Evolutionary conservation across 2,329 filamentous ascomycete genomes (phyloP).

Genomic region (Fusarium pilosicola): DNA sequence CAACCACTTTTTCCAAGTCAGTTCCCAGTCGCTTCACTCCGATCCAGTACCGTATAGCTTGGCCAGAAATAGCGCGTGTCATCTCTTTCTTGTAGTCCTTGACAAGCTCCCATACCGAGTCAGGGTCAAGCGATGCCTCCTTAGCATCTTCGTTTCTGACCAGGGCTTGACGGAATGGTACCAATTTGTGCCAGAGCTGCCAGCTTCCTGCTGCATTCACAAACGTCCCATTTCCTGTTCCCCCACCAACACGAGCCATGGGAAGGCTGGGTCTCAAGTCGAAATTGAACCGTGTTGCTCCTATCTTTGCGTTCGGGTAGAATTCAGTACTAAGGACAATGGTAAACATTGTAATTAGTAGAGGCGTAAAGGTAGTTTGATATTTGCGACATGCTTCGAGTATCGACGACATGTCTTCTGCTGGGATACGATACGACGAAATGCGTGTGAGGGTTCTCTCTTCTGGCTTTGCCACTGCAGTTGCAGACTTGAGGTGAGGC

Average conservation of each 20-base stretch:
- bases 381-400: conserved; percentile 32
- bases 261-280: conserved; percentile 16
- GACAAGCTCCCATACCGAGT: conserved; percentile 12
- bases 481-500: background rate
- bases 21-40: conserved; percentile 6
- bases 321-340: conserved; percentile 32
- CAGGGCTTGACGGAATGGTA: background rate
- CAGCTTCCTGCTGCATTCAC: background rate
- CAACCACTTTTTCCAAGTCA: conserved; percentile 11
- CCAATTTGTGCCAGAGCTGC: background rate
- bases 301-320: conserved; percentile 39
- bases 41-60: background rate
- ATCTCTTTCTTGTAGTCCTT: conserved; percentile 3
- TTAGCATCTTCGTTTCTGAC: background rate
- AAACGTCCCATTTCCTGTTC: background rate
- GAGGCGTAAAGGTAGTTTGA: conserved; percentile 38
- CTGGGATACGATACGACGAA: conserved; percentile 13
- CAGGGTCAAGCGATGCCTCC: background rate
- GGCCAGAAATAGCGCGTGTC: background rate
- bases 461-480: background rate
- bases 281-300: conserved; percentile 11
- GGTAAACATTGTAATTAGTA: conserved; percentile 22
- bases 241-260: background rate
- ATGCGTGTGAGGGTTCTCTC: conserved; percentile 19
- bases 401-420: conserved; percentile 4